phyloP scores from a whole-genome alignment of 495 filamentous ascomycete genomes.

The Letharia lupina region DNA sequence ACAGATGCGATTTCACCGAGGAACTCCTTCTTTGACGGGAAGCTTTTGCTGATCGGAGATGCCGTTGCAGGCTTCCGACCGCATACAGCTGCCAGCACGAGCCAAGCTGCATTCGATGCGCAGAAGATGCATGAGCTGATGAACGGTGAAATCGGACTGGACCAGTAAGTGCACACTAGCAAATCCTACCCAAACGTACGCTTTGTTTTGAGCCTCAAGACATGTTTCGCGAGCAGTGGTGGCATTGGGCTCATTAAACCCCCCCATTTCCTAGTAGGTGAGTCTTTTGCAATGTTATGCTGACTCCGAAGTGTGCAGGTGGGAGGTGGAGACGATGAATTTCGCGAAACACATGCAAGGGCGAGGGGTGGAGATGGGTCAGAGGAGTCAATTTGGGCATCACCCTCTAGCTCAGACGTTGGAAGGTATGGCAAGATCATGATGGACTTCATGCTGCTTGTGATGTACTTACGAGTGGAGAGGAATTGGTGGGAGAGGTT shows the following conservation, averaged over 20 bases:
- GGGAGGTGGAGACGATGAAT: neutral
- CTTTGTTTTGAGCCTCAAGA: neutral
- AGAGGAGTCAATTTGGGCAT: constrained; percentile 37
- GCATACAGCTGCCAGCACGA: constrained; percentile 45
- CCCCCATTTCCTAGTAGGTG: neutral
- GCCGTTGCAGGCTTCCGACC: constrained; percentile 49
- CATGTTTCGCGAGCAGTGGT: too few relatives aligned
- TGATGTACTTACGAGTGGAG: neutral
- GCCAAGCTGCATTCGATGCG: constrained; percentile 43
- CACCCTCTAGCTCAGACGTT: constrained; percentile 20
- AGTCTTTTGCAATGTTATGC: neutral
- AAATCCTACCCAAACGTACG: neutral
- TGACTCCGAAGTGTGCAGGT: neutral
- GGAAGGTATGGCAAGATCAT: constrained; percentile 28
- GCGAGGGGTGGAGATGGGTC: constrained; percentile 40
- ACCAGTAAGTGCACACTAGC: constrained; percentile 4
- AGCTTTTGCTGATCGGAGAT: constrained; percentile 48
- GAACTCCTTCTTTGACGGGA: constrained; percentile 40
- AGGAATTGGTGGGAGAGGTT: neutral
- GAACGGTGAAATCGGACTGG: constrained; percentile 32
- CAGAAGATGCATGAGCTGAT: constrained; percentile 39
- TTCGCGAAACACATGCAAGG: constrained; percentile 30
- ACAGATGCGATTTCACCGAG: constrained; percentile 43
- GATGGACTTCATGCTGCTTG: neutral
- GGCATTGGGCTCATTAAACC: neutral